Percentiles rank a stretch among this genome's conserved stretches.
These are phyloP conservation scores for Esteya vermicola DNA, from an alignment of 2,329 filamentous ascomycete species.

Conservation along the genomic window DNA sequence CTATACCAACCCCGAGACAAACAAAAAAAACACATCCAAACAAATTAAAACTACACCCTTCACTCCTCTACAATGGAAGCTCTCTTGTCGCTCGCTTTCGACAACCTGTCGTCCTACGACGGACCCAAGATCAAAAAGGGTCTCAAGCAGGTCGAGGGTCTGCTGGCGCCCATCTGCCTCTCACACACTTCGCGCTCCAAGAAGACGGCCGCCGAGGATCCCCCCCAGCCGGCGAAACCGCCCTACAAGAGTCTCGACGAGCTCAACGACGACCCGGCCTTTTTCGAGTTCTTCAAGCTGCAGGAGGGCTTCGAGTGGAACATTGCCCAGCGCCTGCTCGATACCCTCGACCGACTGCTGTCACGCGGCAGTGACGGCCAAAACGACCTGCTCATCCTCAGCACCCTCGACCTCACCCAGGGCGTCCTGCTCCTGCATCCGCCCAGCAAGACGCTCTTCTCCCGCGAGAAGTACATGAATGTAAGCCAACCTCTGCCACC, in stretches of 20 bases:
- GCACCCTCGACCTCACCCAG: constrained; percentile 77
- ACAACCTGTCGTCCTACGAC: constrained; percentile 90
- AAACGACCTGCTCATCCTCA: constrained; percentile 79
- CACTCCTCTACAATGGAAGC: constrained; percentile 58
- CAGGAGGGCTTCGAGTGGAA: constrained; percentile 99
- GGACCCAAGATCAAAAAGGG: constrained; percentile 84
- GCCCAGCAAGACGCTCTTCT: constrained; percentile 74
- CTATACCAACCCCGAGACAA: no score
- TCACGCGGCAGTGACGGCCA: constrained; percentile 34
- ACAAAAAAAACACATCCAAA: no score
- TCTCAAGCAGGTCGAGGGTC: constrained; percentile 80
- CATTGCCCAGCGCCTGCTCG: constrained; percentile 72
- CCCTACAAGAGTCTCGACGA: constrained; percentile 50
- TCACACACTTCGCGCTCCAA: constrained; percentile 28
- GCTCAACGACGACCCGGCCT: constrained; percentile 70
- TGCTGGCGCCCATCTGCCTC: constrained; percentile 89
- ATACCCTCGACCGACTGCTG: constrained; percentile 20
- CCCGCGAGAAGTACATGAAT: constrained; percentile 89
- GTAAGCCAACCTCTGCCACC: constrained; percentile 27
- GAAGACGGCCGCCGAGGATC: constrained; percentile 3
- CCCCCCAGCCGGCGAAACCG: constrained; percentile 18
- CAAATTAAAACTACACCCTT: no score
- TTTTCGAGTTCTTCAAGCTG: constrained; percentile 88
- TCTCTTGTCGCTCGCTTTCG: constrained; percentile 82
- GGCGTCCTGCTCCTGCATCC: constrained; percentile 80